Conservation (phyloP, 768 basidiomycete genomes). For the Pisolithus albus region DNA sequence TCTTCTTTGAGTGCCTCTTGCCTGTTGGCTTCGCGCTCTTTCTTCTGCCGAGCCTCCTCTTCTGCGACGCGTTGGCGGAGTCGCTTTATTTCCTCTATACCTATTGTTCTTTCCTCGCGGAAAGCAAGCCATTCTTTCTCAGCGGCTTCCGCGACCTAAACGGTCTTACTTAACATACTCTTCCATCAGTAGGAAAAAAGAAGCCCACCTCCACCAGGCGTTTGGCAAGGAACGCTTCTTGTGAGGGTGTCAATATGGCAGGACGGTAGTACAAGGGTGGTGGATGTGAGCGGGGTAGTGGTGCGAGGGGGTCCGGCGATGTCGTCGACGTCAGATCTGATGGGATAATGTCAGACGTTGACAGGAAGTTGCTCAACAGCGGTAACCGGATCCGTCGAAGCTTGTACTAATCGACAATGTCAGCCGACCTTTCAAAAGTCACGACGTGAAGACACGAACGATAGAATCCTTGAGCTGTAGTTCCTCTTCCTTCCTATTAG, state of each 20-base stretch:
- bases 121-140: slow-evolving; percentile 68
- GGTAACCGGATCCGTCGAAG: slow-evolving; percentile 67
- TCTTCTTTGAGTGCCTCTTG: slow-evolving; percentile 24
- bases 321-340: slow-evolving; percentile 26
- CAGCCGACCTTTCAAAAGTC: background rate
- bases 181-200: background rate
- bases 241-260: slow-evolving; percentile 55
- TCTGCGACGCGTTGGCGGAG: slow-evolving; percentile 62
- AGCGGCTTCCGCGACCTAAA: slow-evolving; percentile 52
- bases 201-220: slow-evolving; percentile 56
- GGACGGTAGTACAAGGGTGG: slow-evolving; percentile 77
- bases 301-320: slow-evolving; percentile 34
- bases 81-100: slow-evolving; percentile 54
- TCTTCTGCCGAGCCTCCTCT: slow-evolving; percentile 47
- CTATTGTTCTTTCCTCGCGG: slow-evolving; percentile 48
- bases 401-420: slow-evolving; percentile 50
- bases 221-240: slow-evolving; percentile 58
- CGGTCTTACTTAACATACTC: background rate
- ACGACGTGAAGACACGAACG: slow-evolving; percentile 36
- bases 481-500: slow-evolving; percentile 78
- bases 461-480: slow-evolving; percentile 75
- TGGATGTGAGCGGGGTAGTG: slow-evolving; percentile 58
- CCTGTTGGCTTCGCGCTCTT: slow-evolving; percentile 32
- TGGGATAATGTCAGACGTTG: slow-evolving; percentile 65
- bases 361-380: slow-evolving; percentile 64